Base-by-base conservation (phyloP, 192 early-diverging fungal species). In the Coemansia sp. region DNA sequence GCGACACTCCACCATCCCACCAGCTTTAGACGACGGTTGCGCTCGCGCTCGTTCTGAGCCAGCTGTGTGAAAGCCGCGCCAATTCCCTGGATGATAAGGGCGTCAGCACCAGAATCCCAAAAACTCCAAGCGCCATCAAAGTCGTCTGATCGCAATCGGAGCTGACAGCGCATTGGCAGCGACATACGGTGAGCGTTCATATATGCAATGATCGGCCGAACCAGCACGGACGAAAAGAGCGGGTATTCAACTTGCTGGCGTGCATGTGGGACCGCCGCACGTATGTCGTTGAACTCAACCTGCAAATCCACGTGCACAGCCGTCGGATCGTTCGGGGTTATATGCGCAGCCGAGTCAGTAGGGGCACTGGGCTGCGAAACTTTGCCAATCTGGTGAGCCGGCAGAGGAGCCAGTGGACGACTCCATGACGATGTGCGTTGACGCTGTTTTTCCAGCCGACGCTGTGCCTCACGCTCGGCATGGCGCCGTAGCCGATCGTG, bases 51-150 rank as follows among this genome's bases (percentile, higher is more conserved):
- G 51, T 93, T 83, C 40, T 87, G 55, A 0, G 87, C 90, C 14
- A 96, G 65, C 50, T 82, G 74, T 0, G 85, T 84, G 75, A 96
- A 82, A 0, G 87, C 90, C 15, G 87, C 82, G 15, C 96, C 94
- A 17, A 94, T 71, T 44, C 90, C 87, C 47, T 90, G 87, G 0
- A 85, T 83, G 10, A 94, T 77, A 11, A 84, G 70, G 21, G 82
- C 83, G 34, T 87, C 83, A 45, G 96, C 55, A 2, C 83, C 85
- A 3, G 90, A 89, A 42, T 91, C 87, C 68, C 88, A 92, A 14
- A 91, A 77, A 9, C 87, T 89, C 95, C 95, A 98, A 0, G 93
- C 83, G 19, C 95, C 95, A 62, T 94, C 86, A 72, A 94, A 95
- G 53, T 94, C 88, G 32, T 79, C 88, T 25, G 87, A 41, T 43